Conservation (phyloP, 1,284 basidiomycete species). For the Austropuccinia psidii region DNA sequence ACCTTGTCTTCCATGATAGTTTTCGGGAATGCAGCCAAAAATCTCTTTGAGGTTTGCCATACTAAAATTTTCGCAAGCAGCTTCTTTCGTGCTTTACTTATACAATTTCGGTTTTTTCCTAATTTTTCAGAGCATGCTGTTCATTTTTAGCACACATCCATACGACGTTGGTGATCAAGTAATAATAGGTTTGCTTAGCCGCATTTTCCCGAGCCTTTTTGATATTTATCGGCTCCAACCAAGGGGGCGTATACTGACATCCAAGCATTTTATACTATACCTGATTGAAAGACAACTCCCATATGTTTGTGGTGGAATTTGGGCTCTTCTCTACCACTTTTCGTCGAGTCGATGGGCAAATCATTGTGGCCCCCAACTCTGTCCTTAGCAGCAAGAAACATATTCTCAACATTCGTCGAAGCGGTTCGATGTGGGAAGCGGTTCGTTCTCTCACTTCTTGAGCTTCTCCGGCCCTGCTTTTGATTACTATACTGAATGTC, state of each 20-base stretch:
- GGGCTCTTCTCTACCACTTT: constrained; percentile 74
- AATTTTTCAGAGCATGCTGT: constrained; percentile 15
- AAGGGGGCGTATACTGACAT: too few species aligned
- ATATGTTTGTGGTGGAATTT: constrained; percentile 64
- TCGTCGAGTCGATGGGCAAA: constrained; percentile 65
- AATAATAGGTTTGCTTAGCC: constrained; percentile 41
- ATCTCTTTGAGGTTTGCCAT: constrained; percentile 66
- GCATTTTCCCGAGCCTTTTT: too few species aligned
- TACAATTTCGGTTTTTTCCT: too few species aligned
- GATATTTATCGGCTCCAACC: too few species aligned
- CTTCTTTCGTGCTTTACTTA: background rate
- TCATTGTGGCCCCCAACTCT: constrained; percentile 70
- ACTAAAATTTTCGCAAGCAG: background rate
- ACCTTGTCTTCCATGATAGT: constrained; percentile 30
- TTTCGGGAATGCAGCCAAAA: constrained; percentile 72
- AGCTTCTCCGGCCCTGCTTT: background rate
- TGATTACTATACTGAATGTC: background rate
- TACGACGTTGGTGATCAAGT: constrained; percentile 47
- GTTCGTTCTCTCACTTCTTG: constrained; percentile 53
- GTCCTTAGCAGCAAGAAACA: constrained; percentile 63
- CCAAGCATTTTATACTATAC: background rate
- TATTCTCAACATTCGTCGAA: constrained; percentile 55
- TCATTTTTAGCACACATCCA: constrained; percentile 42
- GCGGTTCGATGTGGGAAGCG: constrained; percentile 61
- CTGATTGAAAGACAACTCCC: constrained; percentile 59